Evolutionary conservation across 345 rosid genomes (phyloP).

Genomic region (Hibiscus mutabilis): DNA sequence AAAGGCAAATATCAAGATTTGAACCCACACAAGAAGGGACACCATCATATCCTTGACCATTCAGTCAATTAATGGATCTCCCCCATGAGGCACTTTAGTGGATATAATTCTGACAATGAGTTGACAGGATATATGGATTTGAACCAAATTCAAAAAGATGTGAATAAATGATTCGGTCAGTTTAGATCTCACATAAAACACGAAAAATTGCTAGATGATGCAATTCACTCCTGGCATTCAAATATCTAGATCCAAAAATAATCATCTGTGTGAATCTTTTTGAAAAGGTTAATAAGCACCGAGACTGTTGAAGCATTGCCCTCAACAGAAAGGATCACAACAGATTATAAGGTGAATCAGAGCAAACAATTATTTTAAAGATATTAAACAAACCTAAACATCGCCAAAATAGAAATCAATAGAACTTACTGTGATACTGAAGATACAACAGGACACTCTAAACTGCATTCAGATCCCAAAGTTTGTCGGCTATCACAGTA

Average conservation of each 20-base stretch:
- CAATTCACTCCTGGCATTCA: neutral
- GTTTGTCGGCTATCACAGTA: conserved; percentile 55
- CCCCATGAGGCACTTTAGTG: neutral
- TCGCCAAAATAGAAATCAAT: neutral
- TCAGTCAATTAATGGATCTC: too few species aligned
- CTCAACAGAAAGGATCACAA: conserved; percentile 1
- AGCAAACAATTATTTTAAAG: neutral
- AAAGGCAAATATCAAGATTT: too few species aligned
- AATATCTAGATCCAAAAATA: neutral
- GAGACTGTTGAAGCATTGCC: neutral
- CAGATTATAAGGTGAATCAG: neutral
- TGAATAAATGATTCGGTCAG: neutral
- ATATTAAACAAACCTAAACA: neutral
- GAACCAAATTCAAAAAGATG: neutral
- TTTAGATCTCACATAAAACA: neutral
- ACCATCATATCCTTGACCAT: too few species aligned
- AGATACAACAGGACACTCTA: conserved; percentile 63
- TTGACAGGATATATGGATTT: neutral
- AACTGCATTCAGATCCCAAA: conserved; percentile 46
- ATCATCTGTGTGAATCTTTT: neutral
- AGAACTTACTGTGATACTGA: conserved; percentile 48
- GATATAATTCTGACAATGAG: neutral
- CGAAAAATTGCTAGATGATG: too few species aligned
- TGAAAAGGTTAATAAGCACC: neutral
- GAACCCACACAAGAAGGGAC: too few species aligned